A percentile compares a stretch with the other conserved stretches of the same genome.
These are phyloP conservation scores for Spergularia marina DNA, from an alignment of 148 eudicot species.

Conservation along the genomic window DNA sequence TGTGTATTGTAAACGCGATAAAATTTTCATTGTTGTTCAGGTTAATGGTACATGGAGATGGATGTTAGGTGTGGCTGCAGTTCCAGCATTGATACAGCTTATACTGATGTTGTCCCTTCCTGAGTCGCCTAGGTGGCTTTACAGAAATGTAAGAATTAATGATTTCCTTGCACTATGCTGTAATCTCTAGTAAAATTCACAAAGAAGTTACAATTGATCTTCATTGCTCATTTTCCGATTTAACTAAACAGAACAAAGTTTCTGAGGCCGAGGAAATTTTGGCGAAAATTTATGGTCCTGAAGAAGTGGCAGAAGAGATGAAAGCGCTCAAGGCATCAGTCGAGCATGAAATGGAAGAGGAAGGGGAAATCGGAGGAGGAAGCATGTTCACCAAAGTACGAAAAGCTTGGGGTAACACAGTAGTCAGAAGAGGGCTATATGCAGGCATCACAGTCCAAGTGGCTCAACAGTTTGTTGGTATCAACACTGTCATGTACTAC, in stretches of 20 bases:
- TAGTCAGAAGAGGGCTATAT: slow-evolving; percentile 69
- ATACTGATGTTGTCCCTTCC: slow-evolving; percentile 32
- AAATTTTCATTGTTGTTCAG: neutral
- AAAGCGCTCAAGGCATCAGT: slow-evolving; percentile 55
- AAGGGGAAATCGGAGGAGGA: slow-evolving; percentile 41
- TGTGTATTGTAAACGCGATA: neutral
- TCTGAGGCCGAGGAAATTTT: slow-evolving; percentile 62
- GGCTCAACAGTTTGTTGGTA: slow-evolving; percentile 80
- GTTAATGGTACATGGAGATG: slow-evolving; percentile 43
- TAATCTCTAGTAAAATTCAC: neutral
- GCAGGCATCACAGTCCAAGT: slow-evolving; percentile 90
- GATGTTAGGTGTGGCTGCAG: slow-evolving; percentile 42
- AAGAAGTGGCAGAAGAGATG: slow-evolving; percentile 71
- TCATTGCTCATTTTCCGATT: neutral
- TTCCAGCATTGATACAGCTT: slow-evolving; percentile 30
- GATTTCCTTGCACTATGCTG: neutral
- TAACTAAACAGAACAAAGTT: slow-evolving; percentile 40
- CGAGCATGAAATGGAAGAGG: slow-evolving; percentile 52
- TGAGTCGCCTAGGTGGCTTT: slow-evolving; percentile 40
- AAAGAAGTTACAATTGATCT: neutral
- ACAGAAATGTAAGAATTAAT: slow-evolving; percentile 22
- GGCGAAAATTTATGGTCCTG: slow-evolving; percentile 54
- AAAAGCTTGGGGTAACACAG: slow-evolving; percentile 51
- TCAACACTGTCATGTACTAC: slow-evolving; percentile 81
- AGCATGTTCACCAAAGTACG: slow-evolving; percentile 40